Evolutionary conservation across 192 early-diverging fungal genomes (phyloP), one percentile per base, ranked within the genome.

Genomic region (Coemansia sp.): DNA sequence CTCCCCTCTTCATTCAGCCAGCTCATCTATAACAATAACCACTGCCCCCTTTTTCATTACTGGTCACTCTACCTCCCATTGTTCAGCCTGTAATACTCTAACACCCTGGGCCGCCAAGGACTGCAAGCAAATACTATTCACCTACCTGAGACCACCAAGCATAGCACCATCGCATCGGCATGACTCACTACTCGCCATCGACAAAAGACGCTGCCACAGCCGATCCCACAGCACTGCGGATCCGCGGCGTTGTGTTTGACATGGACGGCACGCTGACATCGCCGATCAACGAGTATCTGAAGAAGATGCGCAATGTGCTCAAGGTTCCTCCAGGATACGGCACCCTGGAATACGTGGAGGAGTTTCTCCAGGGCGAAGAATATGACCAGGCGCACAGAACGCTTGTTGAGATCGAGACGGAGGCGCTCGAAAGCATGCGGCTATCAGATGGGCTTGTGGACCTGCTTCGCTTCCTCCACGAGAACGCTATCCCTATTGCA

Each of bases 221-320:
- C 16, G 50, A 68, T 62, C 65, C 75, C 11, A 19, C 56, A n/a
- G 71, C 75, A 13, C 58, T 70, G 62, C 75, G 80, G 5, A 83
- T 83, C 49, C 75, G 80, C 42, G 80, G 80, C 11, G 75, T 83
- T 2, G 75, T 77, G 12, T 83, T 83, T 38, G 80, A 84, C 52
- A 84, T 84, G 83, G 83, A 84, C 48, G 83, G 83, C 42, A 84
- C 83, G 9, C 61, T 84, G 52, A 72, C 79, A 15, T 77, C 69
- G 21, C 75, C 83, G 10, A 84, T 84, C 42, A 77, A 65, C 53
- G 75, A 71, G 61, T 62, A 77, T 58, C 67, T 84, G 65, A 9
- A 41, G 13, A 56, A 71, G 40, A 80, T 84, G 77, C 74, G 71
- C 32, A 44, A 18, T 21, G 74, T 67, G 11, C 44, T 84, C 12